Base-by-base conservation (phyloP, 2,329 filamentous ascomycete genomes). In the Plectosphaerella plurivora region DNA sequence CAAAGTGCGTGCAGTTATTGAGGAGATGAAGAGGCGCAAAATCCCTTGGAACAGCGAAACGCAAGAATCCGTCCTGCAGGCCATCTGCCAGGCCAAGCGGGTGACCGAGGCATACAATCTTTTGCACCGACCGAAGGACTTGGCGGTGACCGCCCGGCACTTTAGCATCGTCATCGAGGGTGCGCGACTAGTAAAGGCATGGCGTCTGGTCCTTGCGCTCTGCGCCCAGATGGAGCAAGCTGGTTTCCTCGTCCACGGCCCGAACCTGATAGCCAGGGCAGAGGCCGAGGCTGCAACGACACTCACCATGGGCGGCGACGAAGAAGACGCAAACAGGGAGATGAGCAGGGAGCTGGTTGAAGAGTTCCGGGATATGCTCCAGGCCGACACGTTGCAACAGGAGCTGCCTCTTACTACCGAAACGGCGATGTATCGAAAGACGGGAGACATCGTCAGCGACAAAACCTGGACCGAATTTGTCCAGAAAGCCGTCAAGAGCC, bases 141-240 rank as follows among this genome's bases (percentile, higher is more conserved):
- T 82, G 53, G 61, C 70, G 15, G 72, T 79, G 3, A 72, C 68
- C 0, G 60, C 71, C 2, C 69, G 76, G 18, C 80, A 83, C 60
- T 83, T 76, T 59, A 65, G 75, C 28, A 71, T 77, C 24, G 73
- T 84, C 49, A 80, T 83, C 74, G 67, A 72, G 15, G 75, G 74
- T 18, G 77, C 79, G 54, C 67, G 80, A 45, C 69, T 71, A 20
- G 73, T 65, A 6, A 68, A 70, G 6, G 73, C 82, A 53, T 67
- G 72, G 3, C 57, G 59, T n/a, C 59, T 74, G 33, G 72, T 75
- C 3, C 64, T 71, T 44, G 65, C 67, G 18, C 68, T 80, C 36
- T 65, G 73, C 55, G 58, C 64, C 14, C 63, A 76, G 46, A 74
- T 83, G 68, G 60, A 69, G 45, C 61, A 71, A 41, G 65, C 68